Base-by-base conservation (phyloP, 805 yeast genomes). In the Wickerhamiella parazyma region DNA sequence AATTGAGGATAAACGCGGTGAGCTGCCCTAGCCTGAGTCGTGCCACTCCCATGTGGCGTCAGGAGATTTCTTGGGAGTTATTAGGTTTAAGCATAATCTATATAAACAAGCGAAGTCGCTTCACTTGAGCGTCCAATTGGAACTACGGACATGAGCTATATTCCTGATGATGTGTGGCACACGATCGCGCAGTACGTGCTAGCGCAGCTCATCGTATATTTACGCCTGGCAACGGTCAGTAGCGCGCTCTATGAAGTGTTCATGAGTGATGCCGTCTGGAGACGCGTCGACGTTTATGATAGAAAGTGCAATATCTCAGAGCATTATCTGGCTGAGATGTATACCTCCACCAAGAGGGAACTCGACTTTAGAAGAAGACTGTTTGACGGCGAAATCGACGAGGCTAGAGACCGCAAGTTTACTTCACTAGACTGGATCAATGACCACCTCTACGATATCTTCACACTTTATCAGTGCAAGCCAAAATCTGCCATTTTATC, bases 41-140 rank as follows among this genome's bases (percentile, higher is more conserved):
- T 28, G 31, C 31, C 31, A 28, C 31, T 28, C 31, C 31, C 31
- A 28, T 28, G 31, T 28, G 31, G 31, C 31, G 31, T 28, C 31
- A 28, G 11, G 26, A 24, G 8, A 22, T 22, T 22, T 22, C 25
- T 22, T 9, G 25, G 25, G 8, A 9, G 9, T 22, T 22, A 22
- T n/a, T n/a, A n/a, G n/a, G n/a, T n/a, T n/a, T n/a, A n/a, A n/a
- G n/a, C n/a, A n/a, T n/a, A n/a, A n/a, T n/a, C n/a, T n/a, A n/a
- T n/a, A n/a, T n/a, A n/a, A n/a, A n/a, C n/a, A n/a, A n/a, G n/a
- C n/a, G n/a, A n/a, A n/a, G n/a, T n/a, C n/a, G n/a, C n/a, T n/a
- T n/a, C n/a, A n/a, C n/a, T n/a, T n/a, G n/a, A n/a, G n/a, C n/a
- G n/a, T n/a, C n/a, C n/a, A n/a, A n/a, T n/a, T n/a, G n/a, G n/a